Base-by-base conservation (phyloP, 2,329 filamentous ascomycete genomes). In the Exserohilum turcica region DNA sequence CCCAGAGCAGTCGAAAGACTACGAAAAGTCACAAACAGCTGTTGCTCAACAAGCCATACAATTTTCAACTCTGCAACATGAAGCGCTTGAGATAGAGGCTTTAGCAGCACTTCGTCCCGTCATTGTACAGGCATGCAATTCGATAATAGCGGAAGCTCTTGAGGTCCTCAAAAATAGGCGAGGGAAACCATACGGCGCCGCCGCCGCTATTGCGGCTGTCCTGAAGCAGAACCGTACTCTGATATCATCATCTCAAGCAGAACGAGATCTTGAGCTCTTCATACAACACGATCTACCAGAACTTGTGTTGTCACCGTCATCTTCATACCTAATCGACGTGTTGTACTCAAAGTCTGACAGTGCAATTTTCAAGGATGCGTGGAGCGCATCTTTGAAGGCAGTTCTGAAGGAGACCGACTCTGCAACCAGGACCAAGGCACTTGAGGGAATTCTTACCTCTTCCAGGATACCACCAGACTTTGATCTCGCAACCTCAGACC, bases 1-100 rank as follows among this genome's bases (percentile, higher is more conserved):
- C 5, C 91, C 92, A 0, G 91, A 93, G 67, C 86, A 93, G 50
- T 92, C 91, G 0, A 88, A 88, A 57, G 89, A 91, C 15, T 90
- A 90, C 61, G 81, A 84, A 21, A 80, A 81, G 36, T 95, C 91
- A 0, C 91, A 96, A 69, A 81, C 84, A 44, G 78, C 79, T 35
- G 80, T 96, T 21, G 83, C 84, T 8, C 80, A 86, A 6, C 83
- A 89, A 63, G 86, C 87, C 0, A 78, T 80, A 39, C 86, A 89
- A 0, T 91, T 76, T 64, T 72, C 91, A 76, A 87, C 89, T 55
- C 76, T 82, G 1, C 74, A 64, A 60, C 59, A 59, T 16, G 54
- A 65, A 42, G 56, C 56, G 2, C 42, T 70, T 9, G 44, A 58
- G 16, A 35, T 40, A 8, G 32, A 59, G 2, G 13, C 37, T 9